A percentile compares a stretch with the other conserved stretches of the same genome.
These are phyloP conservation scores for Heliosperma pusillum DNA, from an alignment of 148 eudicot genomes.

Conservation along the genomic window DNA sequence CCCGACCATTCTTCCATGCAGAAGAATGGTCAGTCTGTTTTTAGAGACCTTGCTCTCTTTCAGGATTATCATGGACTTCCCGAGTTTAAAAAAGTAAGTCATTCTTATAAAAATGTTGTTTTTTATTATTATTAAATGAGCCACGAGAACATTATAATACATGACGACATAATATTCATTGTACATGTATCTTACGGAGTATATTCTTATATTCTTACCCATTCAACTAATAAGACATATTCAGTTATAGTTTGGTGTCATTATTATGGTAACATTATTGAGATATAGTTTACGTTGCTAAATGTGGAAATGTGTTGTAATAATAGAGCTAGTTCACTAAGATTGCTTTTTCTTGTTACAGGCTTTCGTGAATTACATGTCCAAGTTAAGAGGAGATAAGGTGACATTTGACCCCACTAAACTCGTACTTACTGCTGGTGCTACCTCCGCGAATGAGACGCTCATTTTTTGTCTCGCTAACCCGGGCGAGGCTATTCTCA, in stretches of 20 bases:
- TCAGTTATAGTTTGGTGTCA: not conserved
- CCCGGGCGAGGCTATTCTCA: constrained; percentile 70
- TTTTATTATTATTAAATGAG: too few species aligned
- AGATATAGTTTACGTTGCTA: not conserved
- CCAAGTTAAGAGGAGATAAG: constrained; percentile 50
- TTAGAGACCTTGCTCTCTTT: constrained; percentile 69
- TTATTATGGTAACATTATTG: not conserved
- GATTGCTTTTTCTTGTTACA: constrained; percentile 29
- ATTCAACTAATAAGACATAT: too few species aligned
- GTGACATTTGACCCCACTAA: constrained; percentile 59
- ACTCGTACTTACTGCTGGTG: constrained; percentile 74
- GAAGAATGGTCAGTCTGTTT: constrained; percentile 44
- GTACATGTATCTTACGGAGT: too few species aligned
- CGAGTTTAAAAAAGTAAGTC: constrained; percentile 56
- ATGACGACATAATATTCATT: too few species aligned
- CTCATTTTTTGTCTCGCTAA: constrained; percentile 69
- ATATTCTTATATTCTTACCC: too few species aligned
- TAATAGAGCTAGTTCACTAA: constrained; percentile 10
- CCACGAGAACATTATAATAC: too few species aligned
- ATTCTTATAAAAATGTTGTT: too few species aligned
- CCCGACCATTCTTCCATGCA: constrained; percentile 53
- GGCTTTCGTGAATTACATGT: constrained; percentile 76
- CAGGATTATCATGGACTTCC: constrained; percentile 86
- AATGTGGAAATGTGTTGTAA: not conserved
- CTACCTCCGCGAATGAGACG: constrained; percentile 78